Evolutionary conservation across 306 rosid genomes (phyloP), one percentile per base, ranked within the genome.

Genomic region (Malus orientalis): DNA sequence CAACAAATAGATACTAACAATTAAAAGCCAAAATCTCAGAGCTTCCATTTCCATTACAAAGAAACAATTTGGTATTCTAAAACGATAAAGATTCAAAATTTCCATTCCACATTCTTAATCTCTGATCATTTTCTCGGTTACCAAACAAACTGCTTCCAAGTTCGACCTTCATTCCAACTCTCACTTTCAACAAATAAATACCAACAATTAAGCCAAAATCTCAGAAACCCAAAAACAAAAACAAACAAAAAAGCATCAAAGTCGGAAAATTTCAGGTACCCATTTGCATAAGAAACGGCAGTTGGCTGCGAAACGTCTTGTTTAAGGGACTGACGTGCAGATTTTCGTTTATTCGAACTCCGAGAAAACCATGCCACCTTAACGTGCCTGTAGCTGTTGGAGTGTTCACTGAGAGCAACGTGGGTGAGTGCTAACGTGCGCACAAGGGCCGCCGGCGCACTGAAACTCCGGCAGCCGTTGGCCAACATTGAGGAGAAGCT

Each of bases 401-500:
- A 36, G 71, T 67, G 71, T 11, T 80, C 84, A 61, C 27, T 47
- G 67, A 81, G 58, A 75, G 69, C 68, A 74, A 82, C 71, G 57
- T 73, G 84, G 42, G 85, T 74, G 66, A 80, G 79, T 22, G 66
- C 81, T 53, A 87, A 44, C 2, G 80, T 80, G 54, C 85, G 84
- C 51, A 38, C 74, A 32, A 81, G 67, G 69, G 71, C 54, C 51
- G 67, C 40, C 1, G 88, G 89, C 6, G 75, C 67, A 44, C 70
- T 67, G 25, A 85, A 74, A 71, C 84, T 78, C 68, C 91, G 89
- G 87, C 84, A 76, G 36, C 85, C 73, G 20, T 78, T 75, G 79
- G 86, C 84, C 69, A 89, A 77, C 45, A 84, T 68, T 36, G 93
- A 82, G 23, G 80, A 81, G 38, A 81, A 80, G 67, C 84, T 80